A percentile compares a stretch with the other conserved stretches of the same genome.
Conservation (phyloP, 495 filamentous ascomycete species). For the Podospora tetraspora region DNA sequence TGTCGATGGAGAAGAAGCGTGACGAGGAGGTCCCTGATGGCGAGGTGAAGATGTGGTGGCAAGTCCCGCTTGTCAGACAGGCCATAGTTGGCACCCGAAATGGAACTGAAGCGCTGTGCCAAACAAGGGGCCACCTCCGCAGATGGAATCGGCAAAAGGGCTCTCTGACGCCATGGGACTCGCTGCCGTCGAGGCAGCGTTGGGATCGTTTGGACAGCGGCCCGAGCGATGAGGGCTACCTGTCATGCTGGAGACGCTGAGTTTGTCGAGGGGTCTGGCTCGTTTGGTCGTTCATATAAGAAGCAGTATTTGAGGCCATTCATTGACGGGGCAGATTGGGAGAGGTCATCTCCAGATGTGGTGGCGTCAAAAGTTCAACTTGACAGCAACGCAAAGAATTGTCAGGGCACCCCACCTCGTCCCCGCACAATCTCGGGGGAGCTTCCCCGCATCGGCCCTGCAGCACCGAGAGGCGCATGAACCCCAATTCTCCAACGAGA, state of each 20-base stretch:
- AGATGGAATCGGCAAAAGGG: background rate
- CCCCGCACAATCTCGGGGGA: background rate
- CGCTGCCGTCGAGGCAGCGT: background rate
- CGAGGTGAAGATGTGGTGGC: background rate
- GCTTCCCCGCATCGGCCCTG: background rate
- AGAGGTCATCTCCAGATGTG: background rate
- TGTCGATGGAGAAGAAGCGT: too few species aligned
- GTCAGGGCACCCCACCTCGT: background rate
- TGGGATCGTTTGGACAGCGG: background rate
- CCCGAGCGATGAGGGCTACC: background rate
- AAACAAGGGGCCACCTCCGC: background rate
- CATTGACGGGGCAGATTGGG: background rate
- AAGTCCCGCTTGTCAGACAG: background rate
- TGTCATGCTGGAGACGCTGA: background rate
- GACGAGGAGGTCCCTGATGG: background rate
- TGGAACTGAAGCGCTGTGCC: background rate
- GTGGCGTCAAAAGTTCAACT: background rate
- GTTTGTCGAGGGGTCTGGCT: background rate
- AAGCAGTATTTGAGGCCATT: background rate
- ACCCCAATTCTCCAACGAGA: slow-evolving; percentile 19
- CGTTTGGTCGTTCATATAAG: background rate
- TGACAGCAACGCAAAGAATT: background rate
- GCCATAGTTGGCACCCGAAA: background rate
- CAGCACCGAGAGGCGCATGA: background rate
- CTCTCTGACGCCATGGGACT: background rate